Evolutionary conservation across 2,329 filamentous ascomycete species (phyloP).

Genomic region (Exophiala alcalophila): DNA sequence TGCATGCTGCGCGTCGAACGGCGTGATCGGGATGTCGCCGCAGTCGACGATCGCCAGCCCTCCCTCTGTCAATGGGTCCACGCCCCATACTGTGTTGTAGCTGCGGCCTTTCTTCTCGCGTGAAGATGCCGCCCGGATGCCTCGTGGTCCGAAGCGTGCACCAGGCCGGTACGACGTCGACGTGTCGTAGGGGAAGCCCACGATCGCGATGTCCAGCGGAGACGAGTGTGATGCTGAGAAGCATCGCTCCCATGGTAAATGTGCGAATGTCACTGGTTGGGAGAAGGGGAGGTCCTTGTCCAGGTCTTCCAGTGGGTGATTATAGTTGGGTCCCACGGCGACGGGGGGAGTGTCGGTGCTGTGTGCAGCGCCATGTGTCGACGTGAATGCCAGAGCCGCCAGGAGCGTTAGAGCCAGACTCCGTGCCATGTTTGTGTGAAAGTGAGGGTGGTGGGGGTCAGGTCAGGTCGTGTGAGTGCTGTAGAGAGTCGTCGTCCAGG

Average conservation of each 20-base stretch:
- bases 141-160: constrained; percentile 36
- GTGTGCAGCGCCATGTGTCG: no score
- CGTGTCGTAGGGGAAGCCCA: constrained; percentile 38
- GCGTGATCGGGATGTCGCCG: constrained; percentile 80
- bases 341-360: constrained; percentile 11
- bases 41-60: constrained; percentile 67
- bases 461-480: no score
- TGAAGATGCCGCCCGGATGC: constrained; percentile 33
- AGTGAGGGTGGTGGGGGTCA: no score
- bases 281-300: constrained; percentile 35
- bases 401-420: no score
- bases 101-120: constrained; percentile 34
- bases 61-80: constrained; percentile 32
- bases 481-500: no score
- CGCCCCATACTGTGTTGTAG: constrained; percentile 33
- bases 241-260: constrained; percentile 33
- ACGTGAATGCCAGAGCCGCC: no score
- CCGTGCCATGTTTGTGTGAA: no score
- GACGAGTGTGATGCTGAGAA: constrained; percentile 28
- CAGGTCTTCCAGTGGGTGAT: constrained; percentile 31
- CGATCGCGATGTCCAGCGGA: constrained; percentile 34
- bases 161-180: constrained; percentile 35
- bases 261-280: constrained; percentile 34
- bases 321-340: constrained; percentile 29
- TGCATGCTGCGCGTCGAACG: constrained; percentile 80